Base-by-base conservation (phyloP, 345 rosid species). In the Eucalyptus leucophloia region DNA sequence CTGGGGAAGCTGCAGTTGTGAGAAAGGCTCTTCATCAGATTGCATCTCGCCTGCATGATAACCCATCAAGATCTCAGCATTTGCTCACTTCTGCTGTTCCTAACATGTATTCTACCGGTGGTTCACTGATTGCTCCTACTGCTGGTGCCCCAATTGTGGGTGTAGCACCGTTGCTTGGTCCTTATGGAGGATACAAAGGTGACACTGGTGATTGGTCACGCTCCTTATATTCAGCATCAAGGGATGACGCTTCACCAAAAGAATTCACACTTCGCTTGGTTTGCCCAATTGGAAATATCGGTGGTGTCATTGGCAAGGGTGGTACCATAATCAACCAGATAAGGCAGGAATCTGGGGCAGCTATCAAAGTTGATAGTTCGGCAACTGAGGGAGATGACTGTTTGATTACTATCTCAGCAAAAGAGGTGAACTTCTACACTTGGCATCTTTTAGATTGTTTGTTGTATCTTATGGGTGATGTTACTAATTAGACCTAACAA, bases 221-320 rank as follows among this genome's bases (percentile, higher is more conserved):
- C 86, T 92, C 99, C 80, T 88, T 98, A 56, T 95, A 96, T 90
- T 91, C 97, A 47, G 94, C 97, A 92, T 96, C 99, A 80, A 94
- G 99, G 92, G 96, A 98, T 92, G 99, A 96, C 86, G 92, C 92
- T 86, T 92, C 95, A 65, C 90, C 96, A 4, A 96, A 93, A 88
- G 99, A 98, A 88, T 96, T 98, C 90, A 94, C 95, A 88, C 94
- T 97, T 88, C 94, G 98, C 86, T 90, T 98, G 65, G 96, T 97
- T 89, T 97, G 98, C 58, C 98, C 98, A 45, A 92, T 91, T 92
- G 97, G 92, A 86, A 96, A 96, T 93, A 95, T 98, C 90, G 98
- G 99, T 88, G 96, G 96, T 88, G 98, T 98, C 72, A 98, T 97
- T 88, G 99, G 99, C 86, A 98, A 96, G 92, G 99, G 99, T 83